A percentile compares a stretch with the other conserved stretches of the same genome.
Conservation (phyloP, 495 filamentous ascomycete species). For the Penicillium crystallinum region DNA sequence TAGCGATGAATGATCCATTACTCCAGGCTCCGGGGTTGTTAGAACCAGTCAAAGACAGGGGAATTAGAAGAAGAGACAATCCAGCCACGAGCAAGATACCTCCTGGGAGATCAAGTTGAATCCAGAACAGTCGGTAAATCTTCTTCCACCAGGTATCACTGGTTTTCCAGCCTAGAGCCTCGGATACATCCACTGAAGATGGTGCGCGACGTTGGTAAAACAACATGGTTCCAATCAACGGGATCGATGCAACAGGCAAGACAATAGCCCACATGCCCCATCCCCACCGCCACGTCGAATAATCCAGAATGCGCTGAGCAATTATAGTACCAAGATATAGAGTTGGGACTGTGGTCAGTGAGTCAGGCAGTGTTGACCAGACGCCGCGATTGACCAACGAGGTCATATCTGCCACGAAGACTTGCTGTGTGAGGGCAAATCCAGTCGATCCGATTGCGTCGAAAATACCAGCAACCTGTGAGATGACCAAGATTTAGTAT, state of each 20-base stretch:
- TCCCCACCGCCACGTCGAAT: conserved; percentile 23
- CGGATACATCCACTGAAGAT: background rate
- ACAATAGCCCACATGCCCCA: conserved; percentile 28
- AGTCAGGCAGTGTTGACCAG: conserved; percentile 25
- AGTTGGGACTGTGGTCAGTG: conserved; percentile 18
- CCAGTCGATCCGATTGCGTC: conserved; percentile 26
- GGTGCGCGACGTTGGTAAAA: conserved; percentile 17
- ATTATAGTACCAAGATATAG: conserved; percentile 22
- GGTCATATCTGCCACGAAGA: conserved; percentile 28
- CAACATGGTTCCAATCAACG: conserved; percentile 18
- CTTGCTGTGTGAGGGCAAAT: conserved; percentile 23
- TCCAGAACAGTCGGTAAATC: conserved; percentile 15
- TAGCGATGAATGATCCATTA: conserved; percentile 55
- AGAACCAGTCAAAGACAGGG: conserved; percentile 18
- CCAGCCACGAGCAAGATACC: conserved; percentile 17
- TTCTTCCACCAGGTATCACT: conserved; percentile 12
- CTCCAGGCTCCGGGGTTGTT: conserved; percentile 48
- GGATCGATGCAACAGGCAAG: conserved; percentile 15
- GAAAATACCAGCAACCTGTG: conserved; percentile 20
- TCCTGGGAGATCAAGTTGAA: conserved; percentile 18
- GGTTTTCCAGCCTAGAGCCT: background rate
- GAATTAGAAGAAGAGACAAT: conserved; percentile 20
- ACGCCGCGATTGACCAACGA: conserved; percentile 22
- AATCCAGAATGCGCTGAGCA: conserved; percentile 15
- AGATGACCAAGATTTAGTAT: background rate